These are phyloP conservation scores for thale cress (Arabidopsis thaliana) DNA, from an alignment of 345 rosid species.

Conservation along the genomic window DNA sequence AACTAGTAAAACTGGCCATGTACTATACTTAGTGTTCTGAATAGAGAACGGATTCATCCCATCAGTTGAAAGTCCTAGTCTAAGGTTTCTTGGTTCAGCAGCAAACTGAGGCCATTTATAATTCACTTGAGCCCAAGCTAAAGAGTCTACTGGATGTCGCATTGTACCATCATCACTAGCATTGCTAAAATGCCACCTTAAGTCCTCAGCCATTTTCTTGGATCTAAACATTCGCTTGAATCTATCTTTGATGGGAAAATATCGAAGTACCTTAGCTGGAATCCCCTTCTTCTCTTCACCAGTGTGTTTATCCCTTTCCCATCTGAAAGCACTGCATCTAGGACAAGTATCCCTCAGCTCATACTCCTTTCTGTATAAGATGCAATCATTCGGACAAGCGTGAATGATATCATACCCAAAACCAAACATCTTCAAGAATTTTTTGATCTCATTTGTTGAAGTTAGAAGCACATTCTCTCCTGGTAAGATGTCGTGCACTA, in stretches of 20 bases:
- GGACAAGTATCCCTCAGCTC: neutral
- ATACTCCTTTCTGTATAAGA: neutral
- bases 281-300: neutral
- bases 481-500: neutral
- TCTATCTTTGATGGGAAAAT: neutral
- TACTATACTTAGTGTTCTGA: neutral
- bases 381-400: neutral
- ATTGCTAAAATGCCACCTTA: neutral
- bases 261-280: neutral
- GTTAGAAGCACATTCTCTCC: neutral
- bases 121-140: neutral
- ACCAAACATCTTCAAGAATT: neutral
- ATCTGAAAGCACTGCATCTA: neutral
- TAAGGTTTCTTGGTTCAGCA: neutral
- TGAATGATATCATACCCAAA: neutral
- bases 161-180: neutral
- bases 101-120: neutral
- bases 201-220: neutral
- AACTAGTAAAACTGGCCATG: neutral
- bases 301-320: neutral
- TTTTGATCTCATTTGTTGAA: neutral
- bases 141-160: neutral
- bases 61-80: neutral
- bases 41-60: neutral
- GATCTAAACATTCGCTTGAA: neutral